Conservation (phyloP, 106 monocot genomes). For the Acorus calamus region DNA sequence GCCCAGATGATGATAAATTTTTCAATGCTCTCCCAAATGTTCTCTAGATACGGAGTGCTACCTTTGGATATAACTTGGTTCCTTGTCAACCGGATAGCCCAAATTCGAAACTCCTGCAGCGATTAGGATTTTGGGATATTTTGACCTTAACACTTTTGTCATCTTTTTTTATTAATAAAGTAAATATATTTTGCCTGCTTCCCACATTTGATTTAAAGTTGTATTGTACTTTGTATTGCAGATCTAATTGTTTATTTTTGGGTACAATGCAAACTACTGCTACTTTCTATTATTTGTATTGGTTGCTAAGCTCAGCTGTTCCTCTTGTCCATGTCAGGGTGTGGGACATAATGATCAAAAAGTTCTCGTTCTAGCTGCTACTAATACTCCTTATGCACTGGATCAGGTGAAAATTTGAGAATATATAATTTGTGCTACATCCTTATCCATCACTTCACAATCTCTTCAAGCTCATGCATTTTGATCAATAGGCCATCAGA, state of each 20-base stretch:
- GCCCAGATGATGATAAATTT: no score
- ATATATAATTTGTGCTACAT: no score
- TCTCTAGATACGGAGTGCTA: no score
- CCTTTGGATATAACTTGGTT: no score
- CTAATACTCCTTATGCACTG: conserved; percentile 82
- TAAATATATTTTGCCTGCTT: no score
- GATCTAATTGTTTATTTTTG: neutral
- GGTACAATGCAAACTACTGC: neutral
- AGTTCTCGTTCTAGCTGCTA: conserved; percentile 80
- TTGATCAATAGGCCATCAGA: conserved; percentile 40
- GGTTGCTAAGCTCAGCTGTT: neutral
- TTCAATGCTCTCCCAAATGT: no score
- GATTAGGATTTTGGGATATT: no score
- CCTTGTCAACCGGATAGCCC: no score
- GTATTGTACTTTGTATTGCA: neutral
- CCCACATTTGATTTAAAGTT: no score
- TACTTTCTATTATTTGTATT: neutral
- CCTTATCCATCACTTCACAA: neutral
- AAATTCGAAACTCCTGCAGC: no score
- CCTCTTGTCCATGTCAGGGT: conserved; percentile 41
- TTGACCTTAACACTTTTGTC: no score
- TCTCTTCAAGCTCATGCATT: neutral
- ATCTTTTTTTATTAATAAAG: no score
- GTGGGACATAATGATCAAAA: conserved; percentile 80
- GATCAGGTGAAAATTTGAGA: conserved; percentile 51